Base-by-base conservation (phyloP, 768 basidiomycete species). In the Naganishia vaughanmartiniae region DNA sequence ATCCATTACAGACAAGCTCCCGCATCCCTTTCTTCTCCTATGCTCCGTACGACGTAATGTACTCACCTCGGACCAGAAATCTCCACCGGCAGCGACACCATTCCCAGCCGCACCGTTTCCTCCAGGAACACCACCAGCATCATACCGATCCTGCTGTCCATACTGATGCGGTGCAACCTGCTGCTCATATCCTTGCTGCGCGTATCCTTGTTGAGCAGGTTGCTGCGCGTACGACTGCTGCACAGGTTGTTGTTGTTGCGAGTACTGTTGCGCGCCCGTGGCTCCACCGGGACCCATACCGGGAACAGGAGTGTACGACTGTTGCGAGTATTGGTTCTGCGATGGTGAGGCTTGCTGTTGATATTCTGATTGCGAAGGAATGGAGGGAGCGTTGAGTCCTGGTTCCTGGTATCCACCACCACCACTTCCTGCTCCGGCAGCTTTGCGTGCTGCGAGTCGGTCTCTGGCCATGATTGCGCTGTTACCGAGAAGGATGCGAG, bases 381-480 rank as follows among this genome's bases (percentile, higher is more conserved):
- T 24, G 63, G 33, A 33, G 24, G 66, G 66, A 58, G 51, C 60
- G 24, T 56, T 53, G 34, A 33, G 51, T 15, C 19, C 42, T 26
- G 67, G 54, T n/a, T 68, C 67, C 31, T 55, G 67, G 31, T 54
- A 54, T 21, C 67, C 54, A 48, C 70, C 55, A 57, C 54, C 53
- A 56, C 39, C 39, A 21, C 31, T 26, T 21, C 34, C 33, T 21
- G 46, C n/a, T n/a, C 30, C 46, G 36, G 55, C 28, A 66, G 33
- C 81, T 54, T 77, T 77, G 60, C 76, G 51, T 48, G 72, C 78
- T 56, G 79, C 92, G 74, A 94, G 86, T 85, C 92, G 87, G 84
- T 94, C 92, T 87, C 92, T 88, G 74, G 92, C 90, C 88, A 91
- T 89, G 75, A n/a, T 68, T 51, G n/a, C 48, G 24, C n/a, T 51